Percentiles rank a stretch among this genome's conserved stretches.
Evolutionary conservation across 768 basidiomycete species (phyloP).

Genomic region (Phlebiopsis gigantea): DNA sequence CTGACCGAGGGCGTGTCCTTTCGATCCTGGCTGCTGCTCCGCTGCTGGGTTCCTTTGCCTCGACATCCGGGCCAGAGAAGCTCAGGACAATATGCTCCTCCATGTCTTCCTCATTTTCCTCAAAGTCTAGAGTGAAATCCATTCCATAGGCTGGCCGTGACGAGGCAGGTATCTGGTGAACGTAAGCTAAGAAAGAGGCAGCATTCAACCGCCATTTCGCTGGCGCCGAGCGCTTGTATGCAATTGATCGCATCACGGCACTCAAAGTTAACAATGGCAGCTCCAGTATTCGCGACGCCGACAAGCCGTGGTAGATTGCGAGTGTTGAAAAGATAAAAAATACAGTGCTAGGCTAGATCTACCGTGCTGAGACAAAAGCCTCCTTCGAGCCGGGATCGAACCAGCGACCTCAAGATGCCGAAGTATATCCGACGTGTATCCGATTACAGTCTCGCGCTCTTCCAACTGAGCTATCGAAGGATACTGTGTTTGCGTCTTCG

Average conservation of each 20-base stretch:
- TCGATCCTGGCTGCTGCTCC: background rate
- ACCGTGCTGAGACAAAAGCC: background rate
- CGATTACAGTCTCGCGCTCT: constrained; percentile 7
- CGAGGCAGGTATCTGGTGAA: background rate
- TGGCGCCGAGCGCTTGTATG: background rate
- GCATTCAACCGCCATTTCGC: background rate
- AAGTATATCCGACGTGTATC: background rate
- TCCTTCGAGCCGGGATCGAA: constrained; percentile 5
- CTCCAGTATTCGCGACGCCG: background rate
- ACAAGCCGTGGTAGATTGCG: too few species aligned
- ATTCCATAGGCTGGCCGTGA: background rate
- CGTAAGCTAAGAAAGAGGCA: background rate
- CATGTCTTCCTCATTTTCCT: background rate
- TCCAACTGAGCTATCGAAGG: constrained; percentile 8
- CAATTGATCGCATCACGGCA: background rate
- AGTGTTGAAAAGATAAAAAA: background rate
- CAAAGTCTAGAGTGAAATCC: background rate
- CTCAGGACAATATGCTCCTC: background rate
- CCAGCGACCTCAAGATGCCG: constrained; percentile 1
- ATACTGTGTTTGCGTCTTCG: background rate
- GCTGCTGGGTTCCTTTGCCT: background rate
- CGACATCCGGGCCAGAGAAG: background rate
- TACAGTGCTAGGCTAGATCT: background rate
- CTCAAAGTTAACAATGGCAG: background rate
- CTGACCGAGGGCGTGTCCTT: constrained; percentile 7